phyloP scores from a whole-genome alignment of 2,329 filamentous ascomycete species.

The Bipolaris victoriae region DNA sequence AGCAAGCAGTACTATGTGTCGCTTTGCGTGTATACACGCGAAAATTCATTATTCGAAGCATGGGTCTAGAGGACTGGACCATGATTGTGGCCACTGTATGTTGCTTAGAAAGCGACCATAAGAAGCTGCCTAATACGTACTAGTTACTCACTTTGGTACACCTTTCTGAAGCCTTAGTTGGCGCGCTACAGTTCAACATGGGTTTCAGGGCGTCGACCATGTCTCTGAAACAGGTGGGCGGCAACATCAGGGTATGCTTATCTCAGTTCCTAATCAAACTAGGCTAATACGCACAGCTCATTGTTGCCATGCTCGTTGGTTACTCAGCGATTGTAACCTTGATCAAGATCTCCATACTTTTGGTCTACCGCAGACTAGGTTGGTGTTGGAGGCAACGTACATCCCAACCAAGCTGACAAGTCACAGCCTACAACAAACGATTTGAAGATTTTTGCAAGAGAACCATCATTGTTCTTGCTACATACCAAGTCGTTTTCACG shows the following conservation, averaged over 20 bases:
- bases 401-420: neutral
- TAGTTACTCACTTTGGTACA: slow-evolving; percentile 37
- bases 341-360: slow-evolving; percentile 46
- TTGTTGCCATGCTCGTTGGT: slow-evolving; percentile 40
- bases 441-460: slow-evolving; percentile 31
- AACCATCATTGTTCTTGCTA: slow-evolving; percentile 34
- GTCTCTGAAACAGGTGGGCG: slow-evolving; percentile 26
- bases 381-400: slow-evolving; percentile 2
- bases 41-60: slow-evolving; percentile 26
- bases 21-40: slow-evolving; percentile 32
- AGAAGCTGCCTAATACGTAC: neutral
- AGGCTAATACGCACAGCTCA: neutral
- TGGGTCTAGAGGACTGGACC: slow-evolving; percentile 40
- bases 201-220: slow-evolving; percentile 31
- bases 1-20: slow-evolving; percentile 32
- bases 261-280: neutral
- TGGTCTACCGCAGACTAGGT: slow-evolving; percentile 47
- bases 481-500: slow-evolving; percentile 36
- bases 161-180: slow-evolving; percentile 30
- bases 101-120: neutral
- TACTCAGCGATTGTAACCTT: slow-evolving; percentile 38
- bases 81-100: slow-evolving; percentile 38
- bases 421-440: slow-evolving; percentile 28
- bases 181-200: slow-evolving; percentile 29
- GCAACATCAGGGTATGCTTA: slow-evolving; percentile 21